Percentiles rank a stretch among this genome's conserved stretches.
phyloP scores from a whole-genome alignment of 306 rosid species.

The Carpinus viminea region DNA sequence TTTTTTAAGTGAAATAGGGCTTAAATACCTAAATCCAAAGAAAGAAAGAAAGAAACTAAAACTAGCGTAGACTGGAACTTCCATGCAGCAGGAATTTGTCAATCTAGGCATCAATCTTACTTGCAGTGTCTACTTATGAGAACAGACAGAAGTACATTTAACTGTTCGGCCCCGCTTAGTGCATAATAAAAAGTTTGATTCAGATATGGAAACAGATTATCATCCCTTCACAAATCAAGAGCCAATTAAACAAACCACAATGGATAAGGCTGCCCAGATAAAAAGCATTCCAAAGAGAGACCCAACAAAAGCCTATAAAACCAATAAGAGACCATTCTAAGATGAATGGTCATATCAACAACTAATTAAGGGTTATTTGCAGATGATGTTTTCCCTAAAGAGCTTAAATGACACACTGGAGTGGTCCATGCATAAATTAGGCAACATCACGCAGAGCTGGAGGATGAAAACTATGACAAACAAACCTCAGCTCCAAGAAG shows the following conservation, averaged over 20 bases:
- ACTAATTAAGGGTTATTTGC: too few species aligned
- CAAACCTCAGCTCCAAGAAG: constrained; percentile 99
- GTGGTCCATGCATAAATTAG: background rate
- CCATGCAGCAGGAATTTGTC: too few species aligned
- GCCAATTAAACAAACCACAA: background rate
- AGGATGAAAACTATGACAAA: constrained; percentile 20
- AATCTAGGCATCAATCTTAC: background rate
- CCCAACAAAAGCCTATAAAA: background rate
- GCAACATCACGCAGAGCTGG: constrained; percentile 9
- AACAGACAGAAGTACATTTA: background rate
- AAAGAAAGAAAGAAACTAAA: background rate
- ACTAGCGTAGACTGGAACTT: background rate
- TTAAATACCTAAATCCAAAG: background rate
- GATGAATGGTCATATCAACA: background rate
- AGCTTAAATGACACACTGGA: background rate
- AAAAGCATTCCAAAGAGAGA: background rate
- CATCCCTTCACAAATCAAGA: background rate
- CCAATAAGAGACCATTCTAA: background rate
- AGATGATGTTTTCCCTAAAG: too few species aligned
- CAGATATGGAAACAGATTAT: background rate
- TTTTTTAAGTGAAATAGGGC: background rate
- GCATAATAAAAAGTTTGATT: background rate
- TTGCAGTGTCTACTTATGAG: background rate
- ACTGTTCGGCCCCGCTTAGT: background rate
- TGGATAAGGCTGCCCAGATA: background rate